A percentile compares a stretch with the other conserved stretches of the same genome.
Evolutionary conservation across 768 basidiomycete genomes (phyloP).

Genomic region (Tricholoma sp.): DNA sequence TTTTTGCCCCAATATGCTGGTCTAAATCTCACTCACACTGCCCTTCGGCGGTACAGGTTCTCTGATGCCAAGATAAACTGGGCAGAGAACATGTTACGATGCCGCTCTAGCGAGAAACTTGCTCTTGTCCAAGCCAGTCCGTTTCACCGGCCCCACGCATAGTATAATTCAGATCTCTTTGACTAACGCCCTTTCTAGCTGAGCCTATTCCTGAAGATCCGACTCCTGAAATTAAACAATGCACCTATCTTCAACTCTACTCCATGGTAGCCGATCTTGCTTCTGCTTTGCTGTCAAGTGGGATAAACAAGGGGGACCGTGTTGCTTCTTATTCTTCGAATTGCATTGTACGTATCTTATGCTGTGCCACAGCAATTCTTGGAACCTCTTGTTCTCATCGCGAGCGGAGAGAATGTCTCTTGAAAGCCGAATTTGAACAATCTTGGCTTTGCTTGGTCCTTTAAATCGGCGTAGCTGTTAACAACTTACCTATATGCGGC

Average conservation of each 20-base stretch:
- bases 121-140: slow-evolving; percentile 70
- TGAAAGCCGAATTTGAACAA: neutral
- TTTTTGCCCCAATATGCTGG: slow-evolving; percentile 3
- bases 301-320: slow-evolving; percentile 60
- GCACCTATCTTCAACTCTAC: slow-evolving; percentile 59
- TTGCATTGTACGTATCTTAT: slow-evolving; percentile 52
- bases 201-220: slow-evolving; percentile 54
- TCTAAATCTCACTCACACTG: slow-evolving; percentile 4
- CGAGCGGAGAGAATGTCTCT: neutral
- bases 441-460: neutral
- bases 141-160: slow-evolving; percentile 25
- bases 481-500: neutral
- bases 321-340: slow-evolving; percentile 78
- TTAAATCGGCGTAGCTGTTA: neutral
- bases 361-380: slow-evolving; percentile 3
- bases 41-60: slow-evolving; percentile 32
- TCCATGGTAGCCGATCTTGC: slow-evolving; percentile 48
- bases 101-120: slow-evolving; percentile 49
- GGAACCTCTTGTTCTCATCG: neutral
- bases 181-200: slow-evolving; percentile 32
- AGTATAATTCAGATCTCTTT: slow-evolving; percentile 9
- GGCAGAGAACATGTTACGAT: slow-evolving; percentile 76
- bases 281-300: slow-evolving; percentile 48
- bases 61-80: slow-evolving; percentile 62
- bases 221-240: slow-evolving; percentile 35